These are phyloP conservation scores for Wickerhamomyces ciferrii DNA, from an alignment of 805 yeast species.

Conservation along the genomic window DNA sequence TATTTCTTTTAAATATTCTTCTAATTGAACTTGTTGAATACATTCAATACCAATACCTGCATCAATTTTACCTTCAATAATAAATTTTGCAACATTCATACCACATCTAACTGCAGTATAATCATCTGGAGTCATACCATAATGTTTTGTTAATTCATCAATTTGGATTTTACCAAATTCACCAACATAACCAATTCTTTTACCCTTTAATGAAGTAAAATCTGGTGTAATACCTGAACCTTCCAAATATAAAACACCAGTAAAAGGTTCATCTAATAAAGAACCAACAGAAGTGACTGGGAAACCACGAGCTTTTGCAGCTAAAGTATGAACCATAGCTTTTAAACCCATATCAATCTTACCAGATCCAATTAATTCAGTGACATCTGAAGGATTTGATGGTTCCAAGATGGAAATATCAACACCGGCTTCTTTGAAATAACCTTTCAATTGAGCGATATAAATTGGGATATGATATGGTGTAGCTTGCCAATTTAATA, in stretches of 20 bases:
- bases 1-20: conserved; percentile 37
- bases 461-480: conserved; percentile 52
- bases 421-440: conserved; percentile 43
- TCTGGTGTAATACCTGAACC: conserved; percentile 47
- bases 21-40: conserved; percentile 54
- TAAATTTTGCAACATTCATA: conserved; percentile 53
- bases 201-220: conserved; percentile 46
- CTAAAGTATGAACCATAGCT: conserved; percentile 57
- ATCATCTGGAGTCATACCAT: conserved; percentile 50
- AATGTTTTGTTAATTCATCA: conserved; percentile 50
- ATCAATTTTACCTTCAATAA: conserved; percentile 49
- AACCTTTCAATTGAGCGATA: conserved; percentile 45
- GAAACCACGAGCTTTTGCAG: conserved; percentile 54
- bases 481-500: conserved; percentile 49
- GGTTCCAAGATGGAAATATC: conserved; percentile 51
- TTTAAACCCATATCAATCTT: conserved; percentile 54
- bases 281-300: conserved; percentile 54
- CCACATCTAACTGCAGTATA: conserved; percentile 56
- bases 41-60: conserved; percentile 58
- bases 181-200: conserved; percentile 51
- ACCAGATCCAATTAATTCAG: conserved; percentile 52
- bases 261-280: conserved; percentile 51
- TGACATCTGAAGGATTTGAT: conserved; percentile 52
- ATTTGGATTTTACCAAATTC: conserved; percentile 56
- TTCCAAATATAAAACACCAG: conserved; percentile 47